Evolutionary conservation across 2,329 filamentous ascomycete species (phyloP), one percentile per base, ranked within the genome.

Genomic region (Cytospora piceae): DNA sequence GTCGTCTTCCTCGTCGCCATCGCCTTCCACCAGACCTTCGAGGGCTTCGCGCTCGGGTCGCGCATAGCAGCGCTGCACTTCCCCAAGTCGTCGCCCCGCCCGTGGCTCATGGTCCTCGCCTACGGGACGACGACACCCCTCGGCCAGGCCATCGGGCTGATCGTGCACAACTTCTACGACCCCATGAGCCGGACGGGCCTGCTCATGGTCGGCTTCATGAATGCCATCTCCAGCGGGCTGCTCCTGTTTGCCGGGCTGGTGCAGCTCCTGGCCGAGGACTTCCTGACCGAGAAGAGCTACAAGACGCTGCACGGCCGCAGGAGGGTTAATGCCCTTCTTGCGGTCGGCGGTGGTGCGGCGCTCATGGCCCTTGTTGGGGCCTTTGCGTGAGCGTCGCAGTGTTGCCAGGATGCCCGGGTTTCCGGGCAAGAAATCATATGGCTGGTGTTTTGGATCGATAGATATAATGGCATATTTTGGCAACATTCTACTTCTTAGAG

Each of bases 41-140:
- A 96, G 78, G 93, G 93, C 2, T 87, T 96, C 17, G 93, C 93
- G 0, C 85, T 96, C 5, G 93, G 93, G 8, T 91, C 91, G 53
- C 90, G 93, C 65, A 96, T 96, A 71, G 91, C 92, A 0, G 90
- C 91, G 12, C 87, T 96, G 32, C 87, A 90, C 75, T 97, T 97
- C 73, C 86, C 91, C 0, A 84, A 84, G 24, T 84, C 84, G 3
- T 94, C 91, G 0, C 78, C 86, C 1, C 90, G 91, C 57, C 94
- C 95, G 0, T 96, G 90, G 90, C 81, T 93, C 11, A 93, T 93
- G 90, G 90, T 91, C 1, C 78, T 93, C 17, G 89, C 90, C 1
- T 93, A 92, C 71, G 90, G 90, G 24, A 82, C 85, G 66, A 93
- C 90, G 1, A 96, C 93, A 0, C 93, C 93, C 0, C 81, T 95